phyloP scores from a whole-genome alignment of 352 stramenopile genomes.

The Thraustochytrium sp. region DNA sequence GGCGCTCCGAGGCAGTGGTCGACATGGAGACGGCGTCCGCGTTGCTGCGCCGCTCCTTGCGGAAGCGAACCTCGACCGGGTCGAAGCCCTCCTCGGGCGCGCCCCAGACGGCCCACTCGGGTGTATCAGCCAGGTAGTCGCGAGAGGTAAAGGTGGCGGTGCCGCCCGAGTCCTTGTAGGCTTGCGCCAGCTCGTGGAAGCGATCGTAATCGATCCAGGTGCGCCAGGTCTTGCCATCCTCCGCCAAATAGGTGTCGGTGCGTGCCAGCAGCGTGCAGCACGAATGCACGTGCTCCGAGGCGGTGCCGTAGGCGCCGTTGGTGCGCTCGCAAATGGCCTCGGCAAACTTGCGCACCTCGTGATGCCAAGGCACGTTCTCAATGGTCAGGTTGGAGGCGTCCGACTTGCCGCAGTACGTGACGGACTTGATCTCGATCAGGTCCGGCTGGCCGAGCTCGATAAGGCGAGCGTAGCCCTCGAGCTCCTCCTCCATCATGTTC shows the following conservation, averaged over 20 bases:
- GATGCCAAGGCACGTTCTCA: conserved; percentile 95
- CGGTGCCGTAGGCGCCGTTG: conserved; percentile 78
- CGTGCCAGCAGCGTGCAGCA: conserved; percentile 90
- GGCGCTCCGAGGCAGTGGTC: background rate
- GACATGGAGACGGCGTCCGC: background rate
- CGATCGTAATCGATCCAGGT: conserved; percentile 99
- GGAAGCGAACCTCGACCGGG: conserved; percentile 77
- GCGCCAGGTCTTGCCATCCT: conserved; percentile 79
- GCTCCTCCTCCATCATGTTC: conserved; percentile 83
- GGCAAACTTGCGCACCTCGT: conserved; percentile 88
- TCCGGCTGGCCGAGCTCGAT: conserved; percentile 72
- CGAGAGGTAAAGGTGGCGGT: conserved; percentile 72
- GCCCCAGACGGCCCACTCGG: conserved; percentile 90
- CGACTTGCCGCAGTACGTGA: conserved; percentile 97
- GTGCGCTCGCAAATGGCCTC: conserved; percentile 46
- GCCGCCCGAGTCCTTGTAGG: conserved; percentile 37
- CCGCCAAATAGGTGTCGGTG: conserved; percentile 54
- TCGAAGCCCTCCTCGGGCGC: conserved; percentile 92
- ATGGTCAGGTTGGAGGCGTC: conserved; percentile 95
- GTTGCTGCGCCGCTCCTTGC: background rate
- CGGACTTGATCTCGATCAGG: conserved; percentile 92
- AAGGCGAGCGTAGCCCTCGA: conserved; percentile 84
- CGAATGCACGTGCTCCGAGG: conserved; percentile 90
- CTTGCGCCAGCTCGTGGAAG: conserved; percentile 62
- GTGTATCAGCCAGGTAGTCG: conserved; percentile 89